phyloP scores from a whole-genome alignment of 2,329 filamentous ascomycete species.

The Talaromyces sp. region DNA sequence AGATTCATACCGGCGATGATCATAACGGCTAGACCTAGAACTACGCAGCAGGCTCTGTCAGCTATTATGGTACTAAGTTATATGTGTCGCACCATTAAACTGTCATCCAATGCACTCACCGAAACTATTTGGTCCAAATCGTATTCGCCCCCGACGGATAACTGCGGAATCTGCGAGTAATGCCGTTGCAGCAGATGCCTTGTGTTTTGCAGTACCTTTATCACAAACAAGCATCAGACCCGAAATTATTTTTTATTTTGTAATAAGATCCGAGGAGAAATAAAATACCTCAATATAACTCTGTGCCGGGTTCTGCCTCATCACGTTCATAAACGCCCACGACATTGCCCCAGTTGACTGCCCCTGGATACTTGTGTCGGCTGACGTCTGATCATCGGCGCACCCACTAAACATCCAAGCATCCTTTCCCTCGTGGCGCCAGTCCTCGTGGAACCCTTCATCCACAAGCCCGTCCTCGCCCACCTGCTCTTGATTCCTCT shows the following conservation, averaged over 20 bases:
- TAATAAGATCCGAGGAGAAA: neutral
- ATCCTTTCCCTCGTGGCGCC: slow-evolving; percentile 40
- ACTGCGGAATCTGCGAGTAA: slow-evolving; percentile 25
- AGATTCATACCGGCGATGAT: neutral
- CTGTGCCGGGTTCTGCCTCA: slow-evolving; percentile 9
- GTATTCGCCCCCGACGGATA: slow-evolving; percentile 14
- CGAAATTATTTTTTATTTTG: neutral
- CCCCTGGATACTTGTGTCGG: slow-evolving; percentile 44
- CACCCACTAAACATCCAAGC: slow-evolving; percentile 50
- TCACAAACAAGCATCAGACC: slow-evolving; percentile 11
- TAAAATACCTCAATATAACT: slow-evolving; percentile 8
- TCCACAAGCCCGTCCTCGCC: slow-evolving; percentile 40
- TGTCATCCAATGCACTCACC: slow-evolving; percentile 2
- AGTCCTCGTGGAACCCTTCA: slow-evolving; percentile 43
- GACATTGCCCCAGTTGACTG: slow-evolving; percentile 20
- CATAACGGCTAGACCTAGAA: neutral
- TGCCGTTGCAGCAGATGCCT: slow-evolving; percentile 18
- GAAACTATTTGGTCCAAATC: slow-evolving; percentile 6
- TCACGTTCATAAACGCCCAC: slow-evolving; percentile 11
- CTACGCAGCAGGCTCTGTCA: neutral
- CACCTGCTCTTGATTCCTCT: slow-evolving; percentile 34
- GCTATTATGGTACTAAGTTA: neutral
- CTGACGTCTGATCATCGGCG: slow-evolving; percentile 47
- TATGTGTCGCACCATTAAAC: neutral
- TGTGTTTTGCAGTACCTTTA: slow-evolving; percentile 24